A percentile compares a stretch with the other conserved stretches of the same genome.
Evolutionary conservation across 768 basidiomycete genomes (phyloP).

Genomic region (Suillus hirtellus): DNA sequence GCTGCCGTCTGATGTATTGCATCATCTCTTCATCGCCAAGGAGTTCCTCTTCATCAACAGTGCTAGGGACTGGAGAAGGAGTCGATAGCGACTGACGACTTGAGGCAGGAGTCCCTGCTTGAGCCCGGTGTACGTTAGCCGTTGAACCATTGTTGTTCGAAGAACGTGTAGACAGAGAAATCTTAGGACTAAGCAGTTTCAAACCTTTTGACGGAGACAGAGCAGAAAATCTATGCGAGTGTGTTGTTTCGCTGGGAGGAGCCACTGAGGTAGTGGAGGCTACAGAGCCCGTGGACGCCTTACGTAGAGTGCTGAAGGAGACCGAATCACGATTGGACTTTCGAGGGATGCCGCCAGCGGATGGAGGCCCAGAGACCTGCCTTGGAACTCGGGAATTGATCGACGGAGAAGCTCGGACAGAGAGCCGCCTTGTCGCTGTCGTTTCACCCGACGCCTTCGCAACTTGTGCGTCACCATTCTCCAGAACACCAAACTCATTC

Average conservation of each 20-base stretch:
- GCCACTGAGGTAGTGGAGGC: conserved; percentile 61
- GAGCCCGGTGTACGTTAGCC: conserved; percentile 46
- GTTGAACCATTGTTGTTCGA: conserved; percentile 45
- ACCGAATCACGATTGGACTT: conserved; percentile 79
- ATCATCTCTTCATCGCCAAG: conserved; percentile 97
- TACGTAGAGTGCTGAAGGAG: conserved; percentile 75
- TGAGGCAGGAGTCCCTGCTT: conserved; percentile 64
- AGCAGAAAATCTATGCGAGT: conserved; percentile 69
- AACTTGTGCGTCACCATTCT: conserved; percentile 52
- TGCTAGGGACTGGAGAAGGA: conserved; percentile 79
- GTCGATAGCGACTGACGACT: conserved; percentile 78
- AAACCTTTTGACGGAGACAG: conserved; percentile 84
- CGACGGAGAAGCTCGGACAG: conserved; percentile 67
- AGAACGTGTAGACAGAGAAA: conserved; percentile 57
- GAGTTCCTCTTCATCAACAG: conserved; percentile 82
- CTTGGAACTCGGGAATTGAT: conserved; percentile 63
- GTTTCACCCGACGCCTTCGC: conserved; percentile 41
- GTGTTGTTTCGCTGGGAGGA: conserved; percentile 38
- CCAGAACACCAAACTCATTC: conserved; percentile 84
- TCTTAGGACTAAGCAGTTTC: conserved; percentile 80
- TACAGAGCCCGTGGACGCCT: conserved; percentile 82
- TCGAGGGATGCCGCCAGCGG: conserved; percentile 50
- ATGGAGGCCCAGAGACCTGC: conserved; percentile 53
- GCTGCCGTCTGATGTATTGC: conserved; percentile 87
- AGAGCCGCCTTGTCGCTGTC: conserved; percentile 46